phyloP scores from a whole-genome alignment of 345 rosid species.

The Euclidium syriacum region DNA sequence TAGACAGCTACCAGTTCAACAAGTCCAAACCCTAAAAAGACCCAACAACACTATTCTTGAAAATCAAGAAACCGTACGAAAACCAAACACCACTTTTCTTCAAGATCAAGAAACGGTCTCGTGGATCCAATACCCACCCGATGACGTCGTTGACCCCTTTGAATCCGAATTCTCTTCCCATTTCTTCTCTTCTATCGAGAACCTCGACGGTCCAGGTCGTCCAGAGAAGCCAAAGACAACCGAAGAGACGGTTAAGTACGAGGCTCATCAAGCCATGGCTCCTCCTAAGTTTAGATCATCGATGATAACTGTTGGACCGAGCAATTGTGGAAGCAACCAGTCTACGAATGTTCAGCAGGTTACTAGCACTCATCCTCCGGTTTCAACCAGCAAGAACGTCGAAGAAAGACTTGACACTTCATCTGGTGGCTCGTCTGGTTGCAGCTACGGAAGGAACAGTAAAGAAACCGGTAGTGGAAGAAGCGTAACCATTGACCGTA shows the following conservation, averaged over 20 bases:
- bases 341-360: constrained; percentile 33
- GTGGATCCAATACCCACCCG: constrained; percentile 59
- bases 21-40: constrained; percentile 15
- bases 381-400: constrained; percentile 35
- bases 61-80: constrained; percentile 8
- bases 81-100: not conserved
- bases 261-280: constrained; percentile 40
- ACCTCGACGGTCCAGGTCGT: not conserved
- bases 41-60: constrained; percentile 3
- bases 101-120: constrained; percentile 58
- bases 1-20: constrained; percentile 30
- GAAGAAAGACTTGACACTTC: constrained; percentile 50
- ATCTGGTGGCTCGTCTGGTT: constrained; percentile 71
- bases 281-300: constrained; percentile 46
- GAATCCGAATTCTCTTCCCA: constrained; percentile 57
- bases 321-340: constrained; percentile 64
- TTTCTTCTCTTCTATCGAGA: constrained; percentile 34
- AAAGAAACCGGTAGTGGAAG: constrained; percentile 40
- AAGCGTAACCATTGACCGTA: constrained; percentile 33
- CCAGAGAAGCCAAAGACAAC: constrained; percentile 17
- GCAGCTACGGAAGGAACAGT: constrained; percentile 45
- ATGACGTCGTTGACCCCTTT: constrained; percentile 39
- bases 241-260: constrained; percentile 25
- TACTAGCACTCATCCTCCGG: constrained; percentile 21
- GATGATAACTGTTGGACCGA: constrained; percentile 54